These are phyloP conservation scores for Castanea crenata DNA, from an alignment of 306 rosid genomes.

Conservation along the genomic window DNA sequence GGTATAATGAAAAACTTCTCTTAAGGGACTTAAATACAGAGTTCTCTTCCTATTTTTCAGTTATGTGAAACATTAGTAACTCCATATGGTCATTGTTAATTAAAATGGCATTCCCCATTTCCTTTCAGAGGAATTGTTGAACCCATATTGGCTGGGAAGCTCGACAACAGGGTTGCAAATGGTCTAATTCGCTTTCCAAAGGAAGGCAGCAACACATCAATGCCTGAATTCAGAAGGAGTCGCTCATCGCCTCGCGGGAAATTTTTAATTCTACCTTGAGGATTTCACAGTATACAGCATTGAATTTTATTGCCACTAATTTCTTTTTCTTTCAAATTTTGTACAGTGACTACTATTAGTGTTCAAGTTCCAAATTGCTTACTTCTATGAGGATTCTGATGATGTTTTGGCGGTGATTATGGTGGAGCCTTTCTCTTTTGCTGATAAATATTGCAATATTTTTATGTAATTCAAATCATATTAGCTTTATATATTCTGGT, in stretches of 20 bases:
- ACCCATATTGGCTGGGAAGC: conserved; percentile 53
- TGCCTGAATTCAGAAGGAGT: conserved; percentile 69
- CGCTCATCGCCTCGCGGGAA: conserved; percentile 88
- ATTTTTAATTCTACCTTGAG: conserved; percentile 54
- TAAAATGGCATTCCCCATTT: conserved; percentile 2
- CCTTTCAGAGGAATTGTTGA: conserved; percentile 56
- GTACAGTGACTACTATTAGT: conserved; percentile 45
- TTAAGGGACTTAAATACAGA: neutral
- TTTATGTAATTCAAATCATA: conserved; percentile 20
- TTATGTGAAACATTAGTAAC: neutral
- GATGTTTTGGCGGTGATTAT: conserved; percentile 26
- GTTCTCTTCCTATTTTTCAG: neutral
- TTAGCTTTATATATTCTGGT: conserved; percentile 18
- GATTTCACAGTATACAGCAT: conserved; percentile 16
- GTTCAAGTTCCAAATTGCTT: conserved; percentile 33
- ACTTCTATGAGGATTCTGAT: conserved; percentile 29
- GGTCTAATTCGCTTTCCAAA: conserved; percentile 43
- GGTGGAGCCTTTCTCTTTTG: conserved; percentile 4
- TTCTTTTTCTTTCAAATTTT: conserved; percentile 17
- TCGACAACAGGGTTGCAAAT: conserved; percentile 57
- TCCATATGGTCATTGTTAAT: conserved; percentile 7
- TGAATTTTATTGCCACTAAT: neutral
- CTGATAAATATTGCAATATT: conserved; percentile 29
- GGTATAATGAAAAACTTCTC: conserved; percentile 42
- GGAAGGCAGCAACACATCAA: conserved; percentile 54